phyloP scores from a whole-genome alignment of 768 basidiomycete species.

The Gymnopilus junonius region DNA sequence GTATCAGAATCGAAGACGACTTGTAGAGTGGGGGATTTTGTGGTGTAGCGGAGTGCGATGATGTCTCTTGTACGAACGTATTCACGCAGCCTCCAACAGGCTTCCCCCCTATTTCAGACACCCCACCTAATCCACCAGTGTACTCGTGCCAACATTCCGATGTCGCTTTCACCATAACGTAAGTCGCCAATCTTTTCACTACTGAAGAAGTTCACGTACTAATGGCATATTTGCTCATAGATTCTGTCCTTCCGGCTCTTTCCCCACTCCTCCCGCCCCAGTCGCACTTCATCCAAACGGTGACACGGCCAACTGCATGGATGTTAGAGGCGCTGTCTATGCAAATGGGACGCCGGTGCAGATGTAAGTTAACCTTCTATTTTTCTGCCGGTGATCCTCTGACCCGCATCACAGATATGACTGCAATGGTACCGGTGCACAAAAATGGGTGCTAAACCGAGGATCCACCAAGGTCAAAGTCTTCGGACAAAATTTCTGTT shows the following conservation, averaged over 20 bases:
- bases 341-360: slow-evolving; percentile 39
- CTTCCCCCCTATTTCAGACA: slow-evolving; percentile 21
- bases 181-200: neutral
- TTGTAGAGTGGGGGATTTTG: slow-evolving; percentile 27
- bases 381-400: neutral
- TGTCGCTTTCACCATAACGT: slow-evolving; percentile 25
- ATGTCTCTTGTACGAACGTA: slow-evolving; percentile 27
- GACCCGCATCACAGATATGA: slow-evolving; percentile 30
- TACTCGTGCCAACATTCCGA: slow-evolving; percentile 24
- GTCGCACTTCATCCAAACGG: slow-evolving; percentile 33
- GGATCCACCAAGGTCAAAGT: slow-evolving; percentile 33
- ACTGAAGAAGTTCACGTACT: neutral
- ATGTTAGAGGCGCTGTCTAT: slow-evolving; percentile 34
- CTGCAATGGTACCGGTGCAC: slow-evolving; percentile 36
- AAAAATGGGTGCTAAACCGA: slow-evolving; percentile 35
- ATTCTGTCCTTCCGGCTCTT: slow-evolving; percentile 28
- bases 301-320: slow-evolving; percentile 33
- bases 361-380: slow-evolving; percentile 25
- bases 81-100: slow-evolving; percentile 31
- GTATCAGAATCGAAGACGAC: neutral
- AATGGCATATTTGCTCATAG: slow-evolving; percentile 4
- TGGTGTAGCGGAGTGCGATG: slow-evolving; percentile 24
- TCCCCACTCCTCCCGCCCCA: slow-evolving; percentile 16
- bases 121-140: slow-evolving; percentile 22
- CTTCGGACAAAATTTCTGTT: slow-evolving; percentile 32